Conservation (phyloP, 305 asterid species). For the Caryopteris hybrid region DNA sequence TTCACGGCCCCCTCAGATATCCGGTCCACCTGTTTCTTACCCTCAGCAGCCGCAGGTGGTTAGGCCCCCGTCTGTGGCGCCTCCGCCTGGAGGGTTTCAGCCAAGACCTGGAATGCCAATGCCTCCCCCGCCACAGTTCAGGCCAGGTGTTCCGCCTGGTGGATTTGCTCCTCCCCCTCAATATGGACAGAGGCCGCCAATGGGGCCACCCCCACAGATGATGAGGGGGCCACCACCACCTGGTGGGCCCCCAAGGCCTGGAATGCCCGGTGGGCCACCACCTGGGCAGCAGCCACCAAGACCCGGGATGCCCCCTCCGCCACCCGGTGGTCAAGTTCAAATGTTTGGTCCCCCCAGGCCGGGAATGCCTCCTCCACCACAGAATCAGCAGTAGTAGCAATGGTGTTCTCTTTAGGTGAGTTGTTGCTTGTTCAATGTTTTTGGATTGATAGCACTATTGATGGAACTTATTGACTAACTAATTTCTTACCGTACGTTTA, state of each 20-base stretch:
- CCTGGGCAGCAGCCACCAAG: slow-evolving; percentile 58
- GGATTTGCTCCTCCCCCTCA: slow-evolving; percentile 67
- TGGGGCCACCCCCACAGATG: slow-evolving; percentile 71
- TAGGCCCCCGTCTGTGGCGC: slow-evolving; percentile 51
- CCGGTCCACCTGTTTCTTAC: slow-evolving; percentile 57
- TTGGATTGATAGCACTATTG: neutral
- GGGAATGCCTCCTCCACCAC: slow-evolving; percentile 85
- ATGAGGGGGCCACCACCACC: slow-evolving; percentile 86
- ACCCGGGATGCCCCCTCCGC: slow-evolving; percentile 75
- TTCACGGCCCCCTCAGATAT: slow-evolving; percentile 69
- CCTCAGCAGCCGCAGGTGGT: slow-evolving; percentile 55
- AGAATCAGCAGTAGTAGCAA: slow-evolving; percentile 47
- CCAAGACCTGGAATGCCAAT: slow-evolving; percentile 57
- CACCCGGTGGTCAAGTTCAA: slow-evolving; percentile 65
- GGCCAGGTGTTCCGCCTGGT: slow-evolving; percentile 48
- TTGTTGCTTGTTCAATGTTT: neutral
- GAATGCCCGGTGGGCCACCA: slow-evolving; percentile 73
- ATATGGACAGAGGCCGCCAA: slow-evolving; percentile 66
- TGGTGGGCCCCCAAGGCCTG: slow-evolving; percentile 68
- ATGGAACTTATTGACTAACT: too few species aligned
- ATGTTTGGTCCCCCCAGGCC: slow-evolving; percentile 76
- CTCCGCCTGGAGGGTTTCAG: slow-evolving; percentile 33
- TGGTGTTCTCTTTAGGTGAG: slow-evolving; percentile 15
- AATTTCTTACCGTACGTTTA: too few species aligned
- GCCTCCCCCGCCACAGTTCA: slow-evolving; percentile 67